Conservation (phyloP, 139 green algal species). For the Nannochloris sp. region DNA sequence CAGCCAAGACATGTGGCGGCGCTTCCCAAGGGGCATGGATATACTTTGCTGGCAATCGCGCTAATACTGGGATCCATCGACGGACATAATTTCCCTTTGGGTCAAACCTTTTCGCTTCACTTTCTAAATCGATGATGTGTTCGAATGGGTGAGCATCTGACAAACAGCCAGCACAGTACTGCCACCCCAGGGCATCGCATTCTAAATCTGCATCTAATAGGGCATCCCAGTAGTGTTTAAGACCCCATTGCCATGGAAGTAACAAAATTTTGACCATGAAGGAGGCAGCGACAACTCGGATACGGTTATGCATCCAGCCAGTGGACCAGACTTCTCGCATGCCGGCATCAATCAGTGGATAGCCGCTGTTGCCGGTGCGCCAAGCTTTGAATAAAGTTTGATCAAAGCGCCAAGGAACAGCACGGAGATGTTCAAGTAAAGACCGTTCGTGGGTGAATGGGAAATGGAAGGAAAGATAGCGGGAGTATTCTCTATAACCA, state of each 20-base stretch:
- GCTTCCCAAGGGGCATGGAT: conserved; percentile 75
- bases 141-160: conserved; percentile 39
- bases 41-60: conserved; percentile 57
- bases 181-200: conserved; percentile 77
- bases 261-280: conserved; percentile 92
- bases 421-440: conserved; percentile 80
- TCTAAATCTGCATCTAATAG: conserved; percentile 88
- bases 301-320: conserved; percentile 80
- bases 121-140: conserved; percentile 68
- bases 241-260: conserved; percentile 88
- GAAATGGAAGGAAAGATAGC: conserved; percentile 94
- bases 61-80: conserved; percentile 79
- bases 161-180: conserved; percentile 56
- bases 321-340: conserved; percentile 84
- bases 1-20: conserved; percentile 37
- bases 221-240: conserved; percentile 93
- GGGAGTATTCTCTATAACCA: conserved; percentile 81
- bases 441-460: conserved; percentile 90
- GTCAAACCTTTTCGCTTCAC: conserved; percentile 59
- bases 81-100: conserved; percentile 82
- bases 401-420: conserved; percentile 79
- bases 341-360: conserved; percentile 78
- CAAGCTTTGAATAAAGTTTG: conserved; percentile 74
- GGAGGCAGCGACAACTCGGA: conserved; percentile 62
- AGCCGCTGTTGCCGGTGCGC: conserved; percentile 74